Conservation (phyloP, 2,329 filamentous ascomycete species). For the Fusarium ambrosium region DNA sequence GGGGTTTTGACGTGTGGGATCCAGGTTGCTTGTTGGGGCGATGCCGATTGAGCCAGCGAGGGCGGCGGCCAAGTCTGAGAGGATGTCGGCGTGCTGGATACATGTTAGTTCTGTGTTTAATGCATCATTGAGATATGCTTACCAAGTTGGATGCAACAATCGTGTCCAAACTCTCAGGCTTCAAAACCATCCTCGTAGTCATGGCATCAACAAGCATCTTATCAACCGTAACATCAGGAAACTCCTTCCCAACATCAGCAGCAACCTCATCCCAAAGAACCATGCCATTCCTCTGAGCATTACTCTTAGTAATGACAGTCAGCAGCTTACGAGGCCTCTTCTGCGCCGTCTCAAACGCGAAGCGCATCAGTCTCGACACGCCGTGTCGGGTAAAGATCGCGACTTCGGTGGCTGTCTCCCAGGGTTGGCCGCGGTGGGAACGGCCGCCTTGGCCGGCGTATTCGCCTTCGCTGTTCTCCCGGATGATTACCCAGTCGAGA, state of each 20-base stretch:
- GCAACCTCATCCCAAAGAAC: conserved; percentile 77
- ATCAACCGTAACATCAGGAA: conserved; percentile 71
- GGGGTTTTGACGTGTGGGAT: conserved; percentile 67
- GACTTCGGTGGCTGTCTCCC: conserved; percentile 74
- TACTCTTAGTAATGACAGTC: conserved; percentile 75
- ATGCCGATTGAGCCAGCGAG: conserved; percentile 80
- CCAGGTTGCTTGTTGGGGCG: conserved; percentile 77
- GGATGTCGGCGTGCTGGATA: conserved; percentile 69
- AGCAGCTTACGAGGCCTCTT: conserved; percentile 69
- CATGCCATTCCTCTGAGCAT: conserved; percentile 76
- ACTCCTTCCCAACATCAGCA: conserved; percentile 66
- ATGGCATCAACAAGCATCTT: conserved; percentile 78
- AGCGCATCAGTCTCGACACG: conserved; percentile 71
- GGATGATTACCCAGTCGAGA: conserved; percentile 75
- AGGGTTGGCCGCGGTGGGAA: conserved; percentile 68
- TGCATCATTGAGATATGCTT: background rate
- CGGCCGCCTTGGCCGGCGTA: conserved; percentile 75
- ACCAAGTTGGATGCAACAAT: conserved; percentile 73
- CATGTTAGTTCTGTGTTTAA: background rate
- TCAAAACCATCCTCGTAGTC: conserved; percentile 74
- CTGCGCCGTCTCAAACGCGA: conserved; percentile 72
- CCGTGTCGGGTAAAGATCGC: conserved; percentile 72
- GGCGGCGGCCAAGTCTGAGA: conserved; percentile 78
- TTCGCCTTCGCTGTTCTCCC: conserved; percentile 76
- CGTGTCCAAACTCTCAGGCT: conserved; percentile 71